These are phyloP conservation scores for Ochetophila trinervis DNA, from an alignment of 306 rosid species.

Conservation along the genomic window DNA sequence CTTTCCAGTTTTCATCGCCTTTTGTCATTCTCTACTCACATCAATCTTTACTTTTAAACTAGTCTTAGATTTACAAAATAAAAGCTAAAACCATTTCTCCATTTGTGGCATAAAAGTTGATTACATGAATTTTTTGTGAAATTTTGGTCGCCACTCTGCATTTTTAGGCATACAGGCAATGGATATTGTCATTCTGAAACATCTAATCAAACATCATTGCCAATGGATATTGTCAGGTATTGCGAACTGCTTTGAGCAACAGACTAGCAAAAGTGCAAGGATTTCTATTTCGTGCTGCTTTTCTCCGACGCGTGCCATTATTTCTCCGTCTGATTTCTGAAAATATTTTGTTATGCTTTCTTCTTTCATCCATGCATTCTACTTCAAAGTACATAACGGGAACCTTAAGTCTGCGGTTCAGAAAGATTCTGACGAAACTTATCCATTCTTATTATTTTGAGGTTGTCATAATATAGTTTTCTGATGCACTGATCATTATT, in stretches of 20 bases:
- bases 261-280: conserved; percentile 99
- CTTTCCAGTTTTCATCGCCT: too few relatives aligned
- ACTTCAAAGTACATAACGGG: conserved; percentile 90
- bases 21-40: not conserved
- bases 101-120: too few relatives aligned
- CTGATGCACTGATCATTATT: conserved; percentile 1
- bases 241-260: conserved; percentile 93
- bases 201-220: too few relatives aligned
- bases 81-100: too few relatives aligned
- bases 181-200: too few relatives aligned
- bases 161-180: too few relatives aligned
- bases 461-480: conserved; percentile 44
- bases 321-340: conserved; percentile 85
- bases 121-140: too few relatives aligned
- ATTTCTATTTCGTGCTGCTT: conserved; percentile 96
- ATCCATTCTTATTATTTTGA: conserved; percentile 93
- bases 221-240: conserved; percentile 42
- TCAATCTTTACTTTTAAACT: too few relatives aligned
- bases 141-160: too few relatives aligned
- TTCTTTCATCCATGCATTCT: conserved; percentile 77
- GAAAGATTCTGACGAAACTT: conserved; percentile 83
- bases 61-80: too few relatives aligned
- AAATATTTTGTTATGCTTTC: conserved; percentile 85
- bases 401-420: conserved; percentile 86
- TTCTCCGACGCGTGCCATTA: conserved; percentile 91